Conservation (phyloP, 805 yeast species). For the Suhomyces xylopsoci region DNA sequence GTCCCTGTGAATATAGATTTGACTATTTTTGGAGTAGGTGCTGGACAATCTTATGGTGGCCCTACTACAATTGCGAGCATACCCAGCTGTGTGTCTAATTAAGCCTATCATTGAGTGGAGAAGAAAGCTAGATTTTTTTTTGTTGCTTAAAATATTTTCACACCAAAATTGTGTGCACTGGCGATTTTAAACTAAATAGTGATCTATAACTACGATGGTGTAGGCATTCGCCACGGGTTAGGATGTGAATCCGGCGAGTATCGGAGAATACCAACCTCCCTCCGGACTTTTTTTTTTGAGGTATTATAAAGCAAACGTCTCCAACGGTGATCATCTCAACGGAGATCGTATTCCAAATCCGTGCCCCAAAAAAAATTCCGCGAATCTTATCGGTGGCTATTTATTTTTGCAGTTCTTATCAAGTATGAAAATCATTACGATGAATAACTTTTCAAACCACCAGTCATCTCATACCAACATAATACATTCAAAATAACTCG, state of each 20-base stretch:
- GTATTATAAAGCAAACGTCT: background rate
- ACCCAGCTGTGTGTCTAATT: background rate
- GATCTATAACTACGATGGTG: background rate
- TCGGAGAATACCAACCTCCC: background rate
- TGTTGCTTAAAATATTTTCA: background rate
- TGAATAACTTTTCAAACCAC: background rate
- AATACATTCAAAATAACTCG: background rate
- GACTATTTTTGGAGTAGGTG: slow-evolving; percentile 2
- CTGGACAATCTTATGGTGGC: background rate
- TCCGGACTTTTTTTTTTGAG: background rate
- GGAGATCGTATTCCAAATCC: background rate
- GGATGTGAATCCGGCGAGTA: background rate
- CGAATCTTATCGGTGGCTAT: background rate
- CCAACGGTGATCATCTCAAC: background rate
- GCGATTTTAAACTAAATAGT: background rate
- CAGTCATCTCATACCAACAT: background rate
- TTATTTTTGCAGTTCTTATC: background rate
- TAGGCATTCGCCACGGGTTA: background rate
- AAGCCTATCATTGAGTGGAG: background rate
- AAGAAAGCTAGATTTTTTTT: background rate
- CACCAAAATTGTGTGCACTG: background rate
- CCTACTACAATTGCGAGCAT: background rate
- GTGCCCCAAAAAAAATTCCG: background rate
- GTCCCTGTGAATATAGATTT: slow-evolving; percentile 9
- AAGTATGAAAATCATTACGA: background rate